phyloP scores from a whole-genome alignment of 768 basidiomycete genomes.

The Neoboletus magnificus region DNA sequence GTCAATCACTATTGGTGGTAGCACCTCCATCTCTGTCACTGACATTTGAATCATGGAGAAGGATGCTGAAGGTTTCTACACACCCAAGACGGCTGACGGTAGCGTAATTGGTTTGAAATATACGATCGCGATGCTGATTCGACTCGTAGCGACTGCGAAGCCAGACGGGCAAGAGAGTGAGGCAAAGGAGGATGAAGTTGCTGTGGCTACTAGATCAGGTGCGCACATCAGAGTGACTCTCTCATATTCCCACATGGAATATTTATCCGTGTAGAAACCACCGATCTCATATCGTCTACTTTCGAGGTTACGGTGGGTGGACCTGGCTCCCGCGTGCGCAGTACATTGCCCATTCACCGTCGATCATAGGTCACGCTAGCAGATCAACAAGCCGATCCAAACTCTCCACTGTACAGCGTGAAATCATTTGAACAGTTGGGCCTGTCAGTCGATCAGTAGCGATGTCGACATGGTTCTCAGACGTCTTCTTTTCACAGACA shows the following conservation, averaged over 20 bases:
- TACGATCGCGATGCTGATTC: slow-evolving; percentile 7
- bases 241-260: neutral
- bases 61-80: slow-evolving; percentile 80
- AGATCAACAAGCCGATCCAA: slow-evolving; percentile 92
- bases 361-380: slow-evolving; percentile 81
- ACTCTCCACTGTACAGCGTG: slow-evolving; percentile 91
- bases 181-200: slow-evolving; percentile 17
- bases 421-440: slow-evolving; percentile 96
- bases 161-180: slow-evolving; percentile 31
- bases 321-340: neutral
- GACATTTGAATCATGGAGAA: slow-evolving; percentile 50
- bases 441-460: slow-evolving; percentile 53
- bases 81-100: slow-evolving; percentile 47
- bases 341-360: slow-evolving; percentile 2
- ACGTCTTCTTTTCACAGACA: slow-evolving; percentile 45
- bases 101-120: neutral
- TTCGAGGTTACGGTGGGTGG: slow-evolving; percentile 75
- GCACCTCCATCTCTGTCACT: slow-evolving; percentile 2
- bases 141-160: slow-evolving; percentile 7
- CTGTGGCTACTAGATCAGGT: slow-evolving; percentile 22
- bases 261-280: slow-evolving; percentile 26
- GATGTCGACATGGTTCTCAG: slow-evolving; percentile 3
- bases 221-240: slow-evolving; percentile 3
- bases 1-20: neutral
- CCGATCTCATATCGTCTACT: slow-evolving; percentile 71